These are phyloP conservation scores for Ligustrum vulgare DNA, from an alignment of 257 asterid genomes.

Conservation along the genomic window DNA sequence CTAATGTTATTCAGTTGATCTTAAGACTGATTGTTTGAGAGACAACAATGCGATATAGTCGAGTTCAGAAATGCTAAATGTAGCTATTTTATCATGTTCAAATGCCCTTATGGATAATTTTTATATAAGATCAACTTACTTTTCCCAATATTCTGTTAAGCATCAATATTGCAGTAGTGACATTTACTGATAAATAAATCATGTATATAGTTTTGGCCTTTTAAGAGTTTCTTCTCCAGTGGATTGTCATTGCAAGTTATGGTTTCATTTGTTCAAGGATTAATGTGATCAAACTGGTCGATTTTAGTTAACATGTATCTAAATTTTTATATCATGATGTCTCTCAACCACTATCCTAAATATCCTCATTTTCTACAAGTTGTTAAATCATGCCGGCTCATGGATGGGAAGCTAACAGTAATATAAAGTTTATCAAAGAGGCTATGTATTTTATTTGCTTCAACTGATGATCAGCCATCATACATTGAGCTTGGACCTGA, in stretches of 20 bases:
- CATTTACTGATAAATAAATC: neutral
- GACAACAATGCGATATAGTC: conserved; percentile 33
- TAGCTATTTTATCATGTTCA: conserved; percentile 25
- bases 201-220: conserved; percentile 14
- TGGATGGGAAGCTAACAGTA: conserved; percentile 36
- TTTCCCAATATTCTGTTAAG: conserved; percentile 3
- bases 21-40: conserved; percentile 34
- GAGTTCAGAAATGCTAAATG: conserved; percentile 45
- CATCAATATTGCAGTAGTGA: neutral
- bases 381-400: conserved; percentile 43
- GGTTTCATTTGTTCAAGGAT: conserved; percentile 11
- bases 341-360: neutral
- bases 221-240: conserved; percentile 6
- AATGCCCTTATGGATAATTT: conserved; percentile 11
- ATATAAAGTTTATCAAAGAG: conserved; percentile 35
- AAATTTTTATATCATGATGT: neutral
- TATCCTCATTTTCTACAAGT: conserved; percentile 34
- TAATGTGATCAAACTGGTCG: neutral
- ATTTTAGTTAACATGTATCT: conserved; percentile 2
- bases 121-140: neutral
- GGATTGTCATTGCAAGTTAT: neutral
- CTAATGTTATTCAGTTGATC: conserved; percentile 44
- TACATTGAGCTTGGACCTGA: conserved; percentile 49
- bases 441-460: conserved; percentile 38
- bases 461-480: conserved; percentile 50